Base-by-base conservation (phyloP, 345 rosid species). In the Punica granatum region DNA sequence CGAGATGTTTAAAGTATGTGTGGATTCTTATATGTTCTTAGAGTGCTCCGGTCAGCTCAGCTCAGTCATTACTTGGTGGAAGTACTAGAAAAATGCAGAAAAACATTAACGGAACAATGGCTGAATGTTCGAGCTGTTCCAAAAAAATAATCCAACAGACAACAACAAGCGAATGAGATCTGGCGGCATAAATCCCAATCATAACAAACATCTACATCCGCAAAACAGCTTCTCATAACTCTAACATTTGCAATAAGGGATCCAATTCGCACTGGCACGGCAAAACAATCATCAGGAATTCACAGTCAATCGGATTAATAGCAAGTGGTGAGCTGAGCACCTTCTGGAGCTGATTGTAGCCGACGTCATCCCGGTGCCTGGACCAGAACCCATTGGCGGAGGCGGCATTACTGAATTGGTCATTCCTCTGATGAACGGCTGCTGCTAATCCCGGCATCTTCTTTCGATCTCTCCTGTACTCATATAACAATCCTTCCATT, bases 371-470 rank as follows among this genome's bases (percentile, higher is more conserved):
- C 46, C 79, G 75, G 26, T 85, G 84, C 60, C 83, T 87, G 53
- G 91, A 85, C 98, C 97, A 88, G 81, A 88, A 83, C 37, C 87
- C 88, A 77, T 77, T 84, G 63, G 86, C 70, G 51, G 72, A 72
- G 39, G 69, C 60, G 25, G 77, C 84, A 79, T 76, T 83, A 74
- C 77, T 48, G 73, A 75, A 85, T 71, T 81, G 86, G 58, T 89
- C 92, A 80, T 82, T 80, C 60, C 82, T 77, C 80, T 78, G 12
- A 42, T 37, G 42, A 62, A 30, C 59, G 12, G 49, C 49, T 4
- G 61, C 87, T 68, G 90, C 80, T 79, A 90, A 79, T 84, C 92
- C 92, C 32, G 96, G 95, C 95, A 92, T 92, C 77, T 64, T 77
- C 77, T 74, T 19, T 1, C 33, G 32, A 15, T 15, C 71, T 42